Conservation (phyloP, 371 early-diverging fungal species). For the Rhizopus stolonifer region DNA sequence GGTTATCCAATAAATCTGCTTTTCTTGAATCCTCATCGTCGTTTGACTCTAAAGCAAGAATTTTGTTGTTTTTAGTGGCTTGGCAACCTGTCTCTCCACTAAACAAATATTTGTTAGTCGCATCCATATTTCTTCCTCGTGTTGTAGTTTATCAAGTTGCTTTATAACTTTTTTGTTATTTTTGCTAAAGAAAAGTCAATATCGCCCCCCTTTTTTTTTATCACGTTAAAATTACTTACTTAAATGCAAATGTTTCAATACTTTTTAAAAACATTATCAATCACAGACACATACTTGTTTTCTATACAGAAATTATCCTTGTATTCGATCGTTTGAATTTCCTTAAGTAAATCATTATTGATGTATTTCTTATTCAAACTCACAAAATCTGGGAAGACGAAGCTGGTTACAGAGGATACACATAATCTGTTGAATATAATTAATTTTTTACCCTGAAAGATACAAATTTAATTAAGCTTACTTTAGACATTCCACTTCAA, state of each 20-base stretch:
- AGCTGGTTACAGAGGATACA: constrained; percentile 1
- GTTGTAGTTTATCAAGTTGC: background rate
- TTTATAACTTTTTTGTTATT: background rate
- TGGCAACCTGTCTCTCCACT: constrained; percentile 3
- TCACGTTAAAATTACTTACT: background rate
- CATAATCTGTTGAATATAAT: background rate
- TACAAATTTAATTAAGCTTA: too few species aligned
- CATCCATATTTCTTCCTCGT: background rate
- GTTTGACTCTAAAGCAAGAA: background rate
- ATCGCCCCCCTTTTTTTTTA: background rate
- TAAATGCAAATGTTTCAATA: background rate
- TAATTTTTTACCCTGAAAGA: background rate
- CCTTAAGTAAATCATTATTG: background rate
- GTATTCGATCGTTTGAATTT: constrained; percentile 1
- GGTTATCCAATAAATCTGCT: background rate
- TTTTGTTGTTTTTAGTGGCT: constrained; percentile 1
- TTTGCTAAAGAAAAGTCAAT: too few species aligned
- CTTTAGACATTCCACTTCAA: too few species aligned
- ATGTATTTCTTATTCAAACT: background rate
- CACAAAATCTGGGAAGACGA: background rate
- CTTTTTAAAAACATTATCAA: background rate
- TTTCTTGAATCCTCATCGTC: background rate
- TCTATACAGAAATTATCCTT: background rate
- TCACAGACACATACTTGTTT: background rate
- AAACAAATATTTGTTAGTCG: too few species aligned